Evolutionary conservation across 2,329 filamentous ascomycete species (phyloP), one percentile per base, ranked within the genome.

Genomic region (Diaporthe australafricana): DNA sequence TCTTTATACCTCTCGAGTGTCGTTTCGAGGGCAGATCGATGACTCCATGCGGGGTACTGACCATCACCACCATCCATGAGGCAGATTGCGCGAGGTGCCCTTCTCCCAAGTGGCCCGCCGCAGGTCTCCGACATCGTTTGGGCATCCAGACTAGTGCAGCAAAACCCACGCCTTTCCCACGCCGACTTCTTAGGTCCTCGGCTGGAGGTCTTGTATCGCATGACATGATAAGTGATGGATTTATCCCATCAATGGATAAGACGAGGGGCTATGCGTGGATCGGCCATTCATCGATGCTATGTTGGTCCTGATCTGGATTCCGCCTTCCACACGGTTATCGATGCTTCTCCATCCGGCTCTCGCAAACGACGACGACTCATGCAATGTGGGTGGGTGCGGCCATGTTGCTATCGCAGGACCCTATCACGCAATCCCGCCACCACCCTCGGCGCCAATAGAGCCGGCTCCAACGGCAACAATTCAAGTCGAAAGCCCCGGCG

Each of bases 341-440:
- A 57, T 48, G 27, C 22, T 68, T 38, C 20, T 57, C 40, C 57
- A 47, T 42, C 52, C 66, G 66, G 66, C 27, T 68, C 66, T 68
- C 66, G 66, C 66, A 48, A 30, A 35, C 22, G 42, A 35, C 22
- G 40, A 14, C 25, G 57, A 27, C 40, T 48, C 40, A 27, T 68
- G 52, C 16, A 38, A n/a, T 14, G 42, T 57, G 40, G 38, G 52
- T 56, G 66, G 40, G 38, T 48, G 52, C 40, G 38, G 30, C 22
- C 52, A 73, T 71, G 68, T 73, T 69, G 72, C 65, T 71, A 73
- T 72, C 65, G 63, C 22, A 27, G 69, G 40, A 60, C 27, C 40
- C 14, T 48, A 73, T 73, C 72, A 73, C 72, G 72, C 72, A 71
- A 73, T 73, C 40, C 69, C 40, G 27, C 63, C 68, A 68, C 71